Conservation (phyloP, 2,329 filamentous ascomycete genomes). For the Xylaria polymorpha region DNA sequence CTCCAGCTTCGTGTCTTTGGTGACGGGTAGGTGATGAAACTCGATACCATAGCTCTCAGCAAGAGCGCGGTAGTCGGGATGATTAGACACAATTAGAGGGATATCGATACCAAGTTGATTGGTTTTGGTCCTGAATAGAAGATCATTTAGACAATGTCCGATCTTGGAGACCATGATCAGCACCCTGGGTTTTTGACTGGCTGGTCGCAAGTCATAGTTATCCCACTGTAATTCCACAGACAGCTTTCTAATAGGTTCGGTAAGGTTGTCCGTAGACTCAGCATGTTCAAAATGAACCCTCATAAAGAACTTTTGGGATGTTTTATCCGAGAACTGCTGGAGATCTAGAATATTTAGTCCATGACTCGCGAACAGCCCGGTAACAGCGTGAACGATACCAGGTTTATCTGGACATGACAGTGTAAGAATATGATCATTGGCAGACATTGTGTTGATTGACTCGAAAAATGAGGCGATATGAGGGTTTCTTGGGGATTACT, state of each 20-base stretch:
- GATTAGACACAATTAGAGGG: constrained; percentile 84
- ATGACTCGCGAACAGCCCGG: constrained; percentile 77
- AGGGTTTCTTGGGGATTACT: constrained; percentile 18
- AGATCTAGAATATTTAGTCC: constrained; percentile 85
- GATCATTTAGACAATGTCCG: constrained; percentile 85
- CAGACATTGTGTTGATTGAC: constrained; percentile 40
- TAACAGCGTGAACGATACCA: constrained; percentile 87
- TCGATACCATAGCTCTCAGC: constrained; percentile 79
- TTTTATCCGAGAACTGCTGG: constrained; percentile 84
- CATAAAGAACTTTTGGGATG: constrained; percentile 85
- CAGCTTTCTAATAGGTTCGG: constrained; percentile 67
- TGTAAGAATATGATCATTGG: constrained; percentile 75
- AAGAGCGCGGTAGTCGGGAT: constrained; percentile 76
- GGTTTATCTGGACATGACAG: constrained; percentile 86
- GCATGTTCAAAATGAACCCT: constrained; percentile 81
- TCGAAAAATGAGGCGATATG: constrained; percentile 10
- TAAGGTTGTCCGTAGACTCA: constrained; percentile 63
- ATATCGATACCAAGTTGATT: constrained; percentile 80
- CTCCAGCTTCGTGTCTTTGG: constrained; percentile 77
- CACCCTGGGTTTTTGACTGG: constrained; percentile 76
- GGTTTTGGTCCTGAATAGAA: constrained; percentile 81
- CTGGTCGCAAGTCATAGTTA: constrained; percentile 73
- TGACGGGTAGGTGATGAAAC: constrained; percentile 85
- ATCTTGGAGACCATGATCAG: constrained; percentile 93
- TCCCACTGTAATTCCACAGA: constrained; percentile 74